These are phyloP conservation scores for Oenanthe sinensis DNA, from an alignment of 129 eudicot genomes.

Conservation along the genomic window DNA sequence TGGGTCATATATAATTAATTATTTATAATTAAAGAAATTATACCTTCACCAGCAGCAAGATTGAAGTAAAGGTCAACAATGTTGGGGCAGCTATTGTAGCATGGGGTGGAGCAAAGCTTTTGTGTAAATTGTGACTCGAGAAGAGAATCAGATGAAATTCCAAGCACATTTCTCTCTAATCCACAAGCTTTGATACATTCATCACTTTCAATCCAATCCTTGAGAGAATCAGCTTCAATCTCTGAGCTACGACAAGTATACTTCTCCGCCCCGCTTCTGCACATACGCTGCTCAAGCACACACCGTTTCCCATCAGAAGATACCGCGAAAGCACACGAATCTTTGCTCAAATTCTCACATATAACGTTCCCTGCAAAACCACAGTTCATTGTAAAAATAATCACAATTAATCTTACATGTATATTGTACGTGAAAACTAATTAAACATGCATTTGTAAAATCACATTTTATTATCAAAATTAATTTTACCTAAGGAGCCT, in stretches of 20 bases:
- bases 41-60: slow-evolving; percentile 61
- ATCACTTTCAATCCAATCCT: slow-evolving; percentile 57
- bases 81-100: slow-evolving; percentile 80
- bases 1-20: not conserved
- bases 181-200: slow-evolving; percentile 68
- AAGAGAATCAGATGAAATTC: slow-evolving; percentile 78
- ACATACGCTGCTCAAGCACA: slow-evolving; percentile 62
- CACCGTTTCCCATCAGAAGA: slow-evolving; percentile 79
- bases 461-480: not conserved
- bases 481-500: slow-evolving; percentile 28
- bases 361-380: slow-evolving; percentile 35
- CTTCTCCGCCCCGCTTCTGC: slow-evolving; percentile 44
- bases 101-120: slow-evolving; percentile 66
- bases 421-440: too few relatives aligned
- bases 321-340: slow-evolving; percentile 68
- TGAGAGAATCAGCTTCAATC: slow-evolving; percentile 51
- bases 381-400: not conserved
- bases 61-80: slow-evolving; percentile 84
- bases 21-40: too few relatives aligned
- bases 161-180: slow-evolving; percentile 47
- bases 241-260: slow-evolving; percentile 64
- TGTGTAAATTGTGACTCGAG: slow-evolving; percentile 45
- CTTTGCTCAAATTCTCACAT: slow-evolving; percentile 67
- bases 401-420: not conserved
- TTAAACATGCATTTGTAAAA: not conserved